Conservation (phyloP, 345 rosid genomes). For the Hibiscus tridactylites region DNA sequence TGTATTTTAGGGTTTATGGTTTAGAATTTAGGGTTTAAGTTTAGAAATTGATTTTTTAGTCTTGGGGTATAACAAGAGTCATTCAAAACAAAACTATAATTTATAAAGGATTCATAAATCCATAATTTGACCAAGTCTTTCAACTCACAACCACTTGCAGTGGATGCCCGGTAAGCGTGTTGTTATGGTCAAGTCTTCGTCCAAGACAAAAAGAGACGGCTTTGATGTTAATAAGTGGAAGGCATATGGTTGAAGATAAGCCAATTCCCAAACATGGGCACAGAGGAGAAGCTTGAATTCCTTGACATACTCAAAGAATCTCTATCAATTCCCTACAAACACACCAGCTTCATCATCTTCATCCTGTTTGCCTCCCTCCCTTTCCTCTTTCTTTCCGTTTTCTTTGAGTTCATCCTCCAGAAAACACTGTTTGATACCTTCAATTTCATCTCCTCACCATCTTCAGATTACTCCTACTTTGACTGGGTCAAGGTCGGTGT, state of each 20-base stretch:
- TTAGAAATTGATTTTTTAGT: no score
- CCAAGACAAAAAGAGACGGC: background rate
- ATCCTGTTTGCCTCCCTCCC: slow-evolving; percentile 23
- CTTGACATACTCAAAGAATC: slow-evolving; percentile 22
- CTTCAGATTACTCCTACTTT: background rate
- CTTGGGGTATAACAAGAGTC: no score
- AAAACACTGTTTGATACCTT: slow-evolving; percentile 11
- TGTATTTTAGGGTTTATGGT: no score
- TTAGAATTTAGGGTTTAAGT: no score
- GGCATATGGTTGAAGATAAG: background rate
- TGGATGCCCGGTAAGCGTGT: background rate
- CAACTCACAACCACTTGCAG: background rate
- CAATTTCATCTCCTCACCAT: background rate
- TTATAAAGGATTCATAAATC: no score
- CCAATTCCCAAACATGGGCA: background rate
- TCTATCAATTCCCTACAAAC: slow-evolving; percentile 3
- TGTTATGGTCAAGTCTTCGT: background rate
- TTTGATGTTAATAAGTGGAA: background rate
- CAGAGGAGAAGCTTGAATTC: slow-evolving; percentile 22
- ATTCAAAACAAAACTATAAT: no score
- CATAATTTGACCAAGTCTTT: background rate
- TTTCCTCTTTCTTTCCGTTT: slow-evolving; percentile 22
- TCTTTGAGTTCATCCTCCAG: slow-evolving; percentile 20
- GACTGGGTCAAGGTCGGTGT: background rate
- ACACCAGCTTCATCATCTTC: slow-evolving; percentile 18